Percentiles rank a stretch among this genome's conserved stretches.
phyloP scores from a whole-genome alignment of 768 basidiomycete species.

The Pluteus cervinus region DNA sequence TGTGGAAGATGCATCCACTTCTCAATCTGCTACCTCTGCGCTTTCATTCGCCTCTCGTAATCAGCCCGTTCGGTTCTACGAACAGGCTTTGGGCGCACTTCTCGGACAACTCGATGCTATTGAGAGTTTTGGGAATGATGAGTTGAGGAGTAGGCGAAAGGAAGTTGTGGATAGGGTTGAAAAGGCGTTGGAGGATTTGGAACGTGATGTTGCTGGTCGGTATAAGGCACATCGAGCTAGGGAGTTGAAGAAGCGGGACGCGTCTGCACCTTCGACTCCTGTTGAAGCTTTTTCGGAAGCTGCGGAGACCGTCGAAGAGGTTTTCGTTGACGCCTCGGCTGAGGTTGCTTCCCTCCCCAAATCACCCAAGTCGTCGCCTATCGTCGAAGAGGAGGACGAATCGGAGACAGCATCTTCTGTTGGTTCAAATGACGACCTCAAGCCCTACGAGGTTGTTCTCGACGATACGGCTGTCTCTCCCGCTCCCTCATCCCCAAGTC shows the following conservation, averaged over 20 bases:
- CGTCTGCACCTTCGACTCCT: no score
- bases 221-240: slow-evolving; percentile 24
- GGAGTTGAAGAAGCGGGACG: slow-evolving; percentile 11
- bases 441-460: no score
- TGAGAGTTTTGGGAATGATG: slow-evolving; percentile 52
- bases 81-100: slow-evolving; percentile 52
- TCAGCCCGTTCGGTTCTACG: slow-evolving; percentile 55
- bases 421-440: no score
- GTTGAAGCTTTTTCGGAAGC: background rate
- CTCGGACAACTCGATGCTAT: slow-evolving; percentile 54
- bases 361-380: slow-evolving; percentile 5
- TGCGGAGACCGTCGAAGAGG: background rate
- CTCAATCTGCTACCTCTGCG: slow-evolving; percentile 19
- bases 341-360: slow-evolving; percentile 2
- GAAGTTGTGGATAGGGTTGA: slow-evolving; percentile 51
- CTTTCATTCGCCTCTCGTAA: slow-evolving; percentile 57
- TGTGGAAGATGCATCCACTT: slow-evolving; percentile 15
- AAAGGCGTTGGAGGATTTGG: slow-evolving; percentile 47
- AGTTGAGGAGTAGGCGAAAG: slow-evolving; percentile 46
- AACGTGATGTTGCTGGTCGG: slow-evolving; percentile 38
- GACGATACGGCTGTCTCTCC: no score
- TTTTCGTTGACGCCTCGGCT: background rate
- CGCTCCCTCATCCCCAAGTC: no score
- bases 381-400: slow-evolving; percentile 13
- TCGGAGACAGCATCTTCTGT: no score